Evolutionary conservation across 345 rosid genomes (phyloP), one percentile per base, ranked within the genome.

Genomic region (Ceriops decandra): DNA sequence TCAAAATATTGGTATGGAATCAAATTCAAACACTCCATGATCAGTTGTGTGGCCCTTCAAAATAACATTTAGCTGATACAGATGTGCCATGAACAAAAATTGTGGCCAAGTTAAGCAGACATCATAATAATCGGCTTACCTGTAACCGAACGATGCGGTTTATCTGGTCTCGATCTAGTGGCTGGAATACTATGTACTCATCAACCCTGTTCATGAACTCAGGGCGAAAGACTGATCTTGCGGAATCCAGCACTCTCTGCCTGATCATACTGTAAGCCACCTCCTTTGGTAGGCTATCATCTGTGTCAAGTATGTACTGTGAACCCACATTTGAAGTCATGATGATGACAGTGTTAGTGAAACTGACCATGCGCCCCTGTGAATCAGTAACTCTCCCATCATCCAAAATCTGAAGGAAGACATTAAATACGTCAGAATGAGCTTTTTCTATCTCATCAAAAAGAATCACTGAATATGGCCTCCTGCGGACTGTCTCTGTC

Each of bases 381-480:
- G 99, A 95, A 74, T 95, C 98, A 1, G 99, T 92, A 52, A 95
- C 98, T 68, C 99, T 81, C 61, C 99, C 99, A 62, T 95, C 99
- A 63, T 95, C 99, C 72, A 95, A 72, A 65, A 95, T 92, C 69
- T 90, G 99, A 70, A 95, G 99, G 85, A 95, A 90, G 68, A 95
- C 95, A 51, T 95, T 95, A 68, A 92, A 95, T 62, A 95, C 97
- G 62, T 92, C 99, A 30, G 80, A 76, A 52, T 95, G 99, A 31
- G 98, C 99, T 76, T 95, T 95, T 85, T 95, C 99, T 58, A 95
- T 92, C 85, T 95, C 99, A 61, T 95, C 99, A 6, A 95, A 92
- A 64, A 95, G 96, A 68, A 95, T 95, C 3, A 95, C 97, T 21
- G 97, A 85, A 80, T 92, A 95, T 3, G 98, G 99, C 76, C 99